These are phyloP conservation scores for Aspergillus phoenicis DNA, from an alignment of 2,329 filamentous ascomycete genomes.

Conservation along the genomic window DNA sequence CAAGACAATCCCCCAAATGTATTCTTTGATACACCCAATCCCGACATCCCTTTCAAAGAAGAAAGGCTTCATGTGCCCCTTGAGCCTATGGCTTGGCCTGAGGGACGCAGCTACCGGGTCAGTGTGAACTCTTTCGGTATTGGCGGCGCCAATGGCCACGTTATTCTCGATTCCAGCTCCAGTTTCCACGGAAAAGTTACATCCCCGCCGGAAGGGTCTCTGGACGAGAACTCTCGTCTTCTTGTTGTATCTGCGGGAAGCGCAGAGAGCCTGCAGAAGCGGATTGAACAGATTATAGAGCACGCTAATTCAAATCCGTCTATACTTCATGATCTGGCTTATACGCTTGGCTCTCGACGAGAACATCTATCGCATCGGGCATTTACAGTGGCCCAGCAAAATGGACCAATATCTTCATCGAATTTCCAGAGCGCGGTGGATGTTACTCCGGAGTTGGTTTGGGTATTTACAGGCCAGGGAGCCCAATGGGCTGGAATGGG, in stretches of 20 bases:
- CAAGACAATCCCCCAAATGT: conserved; percentile 21
- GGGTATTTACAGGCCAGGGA: conserved; percentile 31
- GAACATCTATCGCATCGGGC: conserved; percentile 5
- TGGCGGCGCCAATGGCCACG: conserved; percentile 19
- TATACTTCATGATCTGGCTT: conserved; percentile 5
- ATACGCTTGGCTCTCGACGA: conserved; percentile 11
- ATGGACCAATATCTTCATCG: not conserved
- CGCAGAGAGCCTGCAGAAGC: too few relatives aligned
- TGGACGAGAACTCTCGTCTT: not conserved
- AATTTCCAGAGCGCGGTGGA: conserved; percentile 1
- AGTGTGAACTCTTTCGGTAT: conserved; percentile 35
- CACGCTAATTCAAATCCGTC: too few relatives aligned
- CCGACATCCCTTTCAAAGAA: conserved; percentile 20
- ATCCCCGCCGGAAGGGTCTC: not conserved
- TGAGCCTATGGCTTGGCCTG: conserved; percentile 24
- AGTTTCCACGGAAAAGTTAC: not conserved
- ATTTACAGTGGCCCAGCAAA: not conserved
- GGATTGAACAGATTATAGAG: too few relatives aligned
- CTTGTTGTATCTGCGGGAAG: too few relatives aligned
- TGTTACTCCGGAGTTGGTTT: conserved; percentile 24
- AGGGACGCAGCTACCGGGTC: conserved; percentile 17
- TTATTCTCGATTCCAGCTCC: not conserved
- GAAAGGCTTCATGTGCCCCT: conserved; percentile 9
- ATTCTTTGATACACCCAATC: conserved; percentile 28
- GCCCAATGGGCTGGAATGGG: conserved; percentile 37